A percentile compares a stretch with the other conserved stretches of the same genome.
These are phyloP conservation scores for Elsinoe australis DNA, from an alignment of 2,329 filamentous ascomycete genomes.

Conservation along the genomic window DNA sequence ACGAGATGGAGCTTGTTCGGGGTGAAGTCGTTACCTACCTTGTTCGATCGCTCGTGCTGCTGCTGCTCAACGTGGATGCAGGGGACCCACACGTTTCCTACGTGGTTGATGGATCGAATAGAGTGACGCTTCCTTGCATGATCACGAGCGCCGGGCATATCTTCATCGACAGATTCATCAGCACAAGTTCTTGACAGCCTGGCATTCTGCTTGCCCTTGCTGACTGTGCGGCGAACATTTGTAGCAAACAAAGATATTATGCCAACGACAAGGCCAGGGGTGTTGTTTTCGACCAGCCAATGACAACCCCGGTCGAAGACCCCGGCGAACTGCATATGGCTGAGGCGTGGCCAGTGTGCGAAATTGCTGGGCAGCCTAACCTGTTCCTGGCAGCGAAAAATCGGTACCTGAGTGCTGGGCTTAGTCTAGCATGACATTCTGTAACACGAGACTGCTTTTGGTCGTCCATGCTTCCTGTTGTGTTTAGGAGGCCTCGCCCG, in stretches of 20 bases:
- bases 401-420: slow-evolving; percentile 9
- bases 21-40: no score
- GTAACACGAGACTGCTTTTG: slow-evolving; percentile 6
- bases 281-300: neutral
- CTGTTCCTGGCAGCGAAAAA: slow-evolving; percentile 6
- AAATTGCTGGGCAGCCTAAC: slow-evolving; percentile 3
- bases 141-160: neutral
- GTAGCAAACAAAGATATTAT: no score
- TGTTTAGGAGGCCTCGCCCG: neutral
- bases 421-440: neutral
- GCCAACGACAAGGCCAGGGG: neutral
- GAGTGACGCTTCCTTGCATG: slow-evolving; percentile 1
- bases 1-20: no score
- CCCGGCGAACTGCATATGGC: neutral
- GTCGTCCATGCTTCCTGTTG: neutral
- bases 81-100: no score
- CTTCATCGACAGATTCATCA: neutral
- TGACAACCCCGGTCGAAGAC: neutral
- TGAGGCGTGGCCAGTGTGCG: slow-evolving; percentile 9
- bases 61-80: no score
- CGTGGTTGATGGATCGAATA: neutral
- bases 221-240: neutral
- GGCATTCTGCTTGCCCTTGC: no score
- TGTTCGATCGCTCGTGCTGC: no score
- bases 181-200: no score